Evolutionary conservation across 2,329 filamentous ascomycete species (phyloP), one percentile per base, ranked within the genome.

Genomic region (Microcera coccophila): DNA sequence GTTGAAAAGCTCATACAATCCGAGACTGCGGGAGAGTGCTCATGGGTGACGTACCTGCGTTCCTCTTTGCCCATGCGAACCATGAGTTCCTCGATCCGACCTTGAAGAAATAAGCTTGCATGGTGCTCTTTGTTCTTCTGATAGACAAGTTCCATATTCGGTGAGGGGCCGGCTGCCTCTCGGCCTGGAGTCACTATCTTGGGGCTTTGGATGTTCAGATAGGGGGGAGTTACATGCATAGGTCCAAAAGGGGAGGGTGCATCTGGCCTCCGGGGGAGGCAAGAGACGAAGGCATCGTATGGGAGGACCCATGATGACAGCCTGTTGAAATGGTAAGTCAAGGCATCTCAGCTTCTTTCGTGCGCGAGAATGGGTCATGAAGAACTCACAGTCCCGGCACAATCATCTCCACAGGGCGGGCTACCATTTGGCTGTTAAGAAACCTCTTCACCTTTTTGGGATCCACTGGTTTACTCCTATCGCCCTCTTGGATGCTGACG

Each of bases 61-160:
- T 52, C 38, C 1, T 52, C 44, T 18, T 38, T 18, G 5, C 14
- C 4, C 44, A 50, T 26, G 3, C 10, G 31, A 5, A 43, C 9
- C 2, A 45, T 3, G 11, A 54, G 47, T 2, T 50, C 35, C 5
- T 41, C 4, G 0, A 44, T 3, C 1, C 36, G 35, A 1, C 49
- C 47, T 22, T 53, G 44, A 0, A 52, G 17, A 10, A 54, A 47
- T 0, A 52, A 29, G n/a, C 34, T 45, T 3, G 49, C 34, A 2
- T 20, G 10, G 1, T 39, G 4, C 4, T 48, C 22, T 14, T 21
- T 36, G 0, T n/a, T 14, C 14, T 47, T 53, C 8, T 40, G 12
- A n/a, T 43, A 42, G 0, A 53, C 14, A 17, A 50, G 41, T 1
- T 53, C 24, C 11, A 42, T 45, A 1, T 32, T 53, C 15, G 49